These are phyloP conservation scores for Chrysochromulina tobinii DNA, from an alignment of 78 protist species.

Conservation along the genomic window DNA sequence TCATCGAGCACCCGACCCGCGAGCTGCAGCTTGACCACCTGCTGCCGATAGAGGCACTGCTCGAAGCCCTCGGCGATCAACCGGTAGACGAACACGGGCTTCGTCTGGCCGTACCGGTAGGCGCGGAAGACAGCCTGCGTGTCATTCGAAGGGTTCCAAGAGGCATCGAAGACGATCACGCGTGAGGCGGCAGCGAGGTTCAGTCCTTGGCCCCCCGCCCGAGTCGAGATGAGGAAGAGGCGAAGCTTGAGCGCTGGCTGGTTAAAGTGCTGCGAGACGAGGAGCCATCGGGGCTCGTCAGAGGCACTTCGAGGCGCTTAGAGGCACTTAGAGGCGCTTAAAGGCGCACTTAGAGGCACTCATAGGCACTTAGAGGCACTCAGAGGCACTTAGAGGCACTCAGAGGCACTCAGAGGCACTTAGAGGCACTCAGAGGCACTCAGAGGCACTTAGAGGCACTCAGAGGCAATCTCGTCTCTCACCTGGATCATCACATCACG, in stretches of 20 bases:
- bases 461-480: no score
- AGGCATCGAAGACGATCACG: constrained; percentile 89
- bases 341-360: no score
- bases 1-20: constrained; percentile 7
- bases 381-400: no score
- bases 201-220: constrained; percentile 99
- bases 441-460: no score
- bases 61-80: constrained; percentile 53
- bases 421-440: no score
- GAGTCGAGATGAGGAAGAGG: constrained; percentile 90
- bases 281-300: no score
- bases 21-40: constrained; percentile 35
- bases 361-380: no score
- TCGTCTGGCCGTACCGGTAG: constrained; percentile 97
- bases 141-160: constrained; percentile 89
- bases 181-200: constrained; percentile 93
- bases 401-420: no score
- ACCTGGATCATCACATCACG: not conserved
- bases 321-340: no score
- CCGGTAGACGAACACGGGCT: constrained; percentile 88
- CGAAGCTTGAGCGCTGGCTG: not conserved
- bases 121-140: constrained; percentile 97
- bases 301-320: no score
- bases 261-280: not conserved
- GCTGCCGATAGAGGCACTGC: not conserved